Base-by-base conservation (phyloP, 2,329 filamentous ascomycete genomes). In the Colletotrichum viniferum region DNA sequence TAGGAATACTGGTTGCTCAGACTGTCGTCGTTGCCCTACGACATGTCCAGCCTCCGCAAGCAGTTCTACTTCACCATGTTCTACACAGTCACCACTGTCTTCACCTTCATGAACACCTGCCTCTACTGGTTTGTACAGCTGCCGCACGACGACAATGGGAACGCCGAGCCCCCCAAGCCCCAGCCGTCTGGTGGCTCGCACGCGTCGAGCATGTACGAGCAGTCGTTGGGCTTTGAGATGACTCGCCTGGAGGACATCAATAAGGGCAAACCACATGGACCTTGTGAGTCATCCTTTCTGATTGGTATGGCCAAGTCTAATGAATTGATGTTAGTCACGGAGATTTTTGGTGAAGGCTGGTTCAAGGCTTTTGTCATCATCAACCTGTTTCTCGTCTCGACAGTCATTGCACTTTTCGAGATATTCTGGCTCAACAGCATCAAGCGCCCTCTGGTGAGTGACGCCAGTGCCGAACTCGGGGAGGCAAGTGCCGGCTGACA, bases 361-460 rank as follows among this genome's bases (percentile, higher is more conserved):
- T 87, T 89, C 80, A 85, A 86, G 74, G 75, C 84, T 3, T 90
- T 88, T 78, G 83, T 84, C 74, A 82, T 89, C 62, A 78, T 89
- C 78, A 89, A 88, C 65, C 77, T 90, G 58, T 88, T 86, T 79
- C 83, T 80, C 10, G 80, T 87, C 71, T 85, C 85, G 4, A 84
- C 87, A 5, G 64, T 85, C 36, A 81, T 89, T 75, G 88, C 86
- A 77, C 76, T 85, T 10, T 71, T 86, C 36, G 89, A 90, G 82
- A 84, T 87, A 1, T 72, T 88, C 38, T 83, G 85, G 72, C 83
- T 90, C 82, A 90, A 90, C 81, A 90, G 88, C 79, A 89, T 90
- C 82, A 88, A 87, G 78, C 86, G 87, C 67, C 88, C 86, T 67
- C 84, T 83, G 63, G 89, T 90, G 79, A 80, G 87, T 81, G 28